A percentile compares a stretch with the other conserved stretches of the same genome.
Conservation (phyloP, 1,284 basidiomycete species). For the Pholiota adiposa region DNA sequence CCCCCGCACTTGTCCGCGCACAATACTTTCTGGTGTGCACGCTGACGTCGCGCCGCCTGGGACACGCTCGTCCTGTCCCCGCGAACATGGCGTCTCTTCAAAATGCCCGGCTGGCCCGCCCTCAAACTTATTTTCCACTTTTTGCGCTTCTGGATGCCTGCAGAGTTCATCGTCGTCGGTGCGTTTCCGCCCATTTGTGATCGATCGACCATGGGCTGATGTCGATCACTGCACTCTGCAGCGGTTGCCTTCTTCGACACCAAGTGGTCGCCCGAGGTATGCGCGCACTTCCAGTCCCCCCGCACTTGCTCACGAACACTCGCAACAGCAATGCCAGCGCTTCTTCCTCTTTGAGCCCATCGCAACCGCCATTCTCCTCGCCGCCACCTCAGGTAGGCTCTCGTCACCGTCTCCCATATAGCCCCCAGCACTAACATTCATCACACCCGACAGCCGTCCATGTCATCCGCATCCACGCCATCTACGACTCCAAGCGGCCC, state of each 20-base stretch:
- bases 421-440: background rate
- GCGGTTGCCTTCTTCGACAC: constrained; percentile 84
- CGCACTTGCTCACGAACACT: constrained; percentile 13
- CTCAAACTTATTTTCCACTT: constrained; percentile 79
- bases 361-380: constrained; percentile 76
- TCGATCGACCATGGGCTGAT: background rate
- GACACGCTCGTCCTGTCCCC: constrained; percentile 82
- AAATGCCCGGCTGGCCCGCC: constrained; percentile 71
- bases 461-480: constrained; percentile 76
- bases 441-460: constrained; percentile 62
- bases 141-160: constrained; percentile 73
- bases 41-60: constrained; percentile 82
- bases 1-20: constrained; percentile 78
- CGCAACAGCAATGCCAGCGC: background rate
- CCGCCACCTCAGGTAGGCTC: constrained; percentile 66
- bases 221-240: constrained; percentile 31
- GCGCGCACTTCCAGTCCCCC: background rate
- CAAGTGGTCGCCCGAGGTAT: constrained; percentile 57
- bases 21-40: constrained; percentile 88
- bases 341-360: constrained; percentile 84
- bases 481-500: constrained; percentile 64
- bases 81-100: constrained; percentile 71
- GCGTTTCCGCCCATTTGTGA: constrained; percentile 23
- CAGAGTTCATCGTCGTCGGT: constrained; percentile 79
- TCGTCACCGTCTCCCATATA: constrained; percentile 7